Conservation (phyloP, 2,329 filamentous ascomycete genomes). For the Fusarium agapanthi region DNA sequence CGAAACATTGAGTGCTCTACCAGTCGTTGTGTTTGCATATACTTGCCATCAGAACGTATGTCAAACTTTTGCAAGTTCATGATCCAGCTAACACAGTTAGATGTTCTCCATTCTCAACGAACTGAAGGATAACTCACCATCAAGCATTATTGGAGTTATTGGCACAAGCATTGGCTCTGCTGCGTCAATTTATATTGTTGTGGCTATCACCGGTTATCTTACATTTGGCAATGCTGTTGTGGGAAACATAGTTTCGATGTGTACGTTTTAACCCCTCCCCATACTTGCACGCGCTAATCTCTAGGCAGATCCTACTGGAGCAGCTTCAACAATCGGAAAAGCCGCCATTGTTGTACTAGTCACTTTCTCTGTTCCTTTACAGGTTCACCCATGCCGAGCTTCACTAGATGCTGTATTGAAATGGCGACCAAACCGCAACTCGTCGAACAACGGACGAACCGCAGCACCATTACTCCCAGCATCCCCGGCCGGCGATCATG, state of each 20-base stretch:
- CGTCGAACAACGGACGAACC: conserved; percentile 49
- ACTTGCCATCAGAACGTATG: conserved; percentile 97
- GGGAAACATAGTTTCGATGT: conserved; percentile 95
- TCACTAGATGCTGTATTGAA: conserved; percentile 92
- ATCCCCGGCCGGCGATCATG: conserved; percentile 56
- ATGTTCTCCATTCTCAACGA: conserved; percentile 99
- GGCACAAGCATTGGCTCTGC: conserved; percentile 86
- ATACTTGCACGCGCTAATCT: conserved; percentile 31
- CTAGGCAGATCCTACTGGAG: conserved; percentile 51
- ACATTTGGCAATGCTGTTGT: conserved; percentile 91
- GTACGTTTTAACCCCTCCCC: conserved; percentile 56
- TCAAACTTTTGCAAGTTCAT: not conserved
- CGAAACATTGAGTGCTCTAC: conserved; percentile 83
- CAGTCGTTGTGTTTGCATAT: conserved; percentile 98
- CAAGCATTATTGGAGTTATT: conserved; percentile 79
- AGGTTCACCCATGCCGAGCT: conserved; percentile 96
- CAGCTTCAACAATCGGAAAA: conserved; percentile 90
- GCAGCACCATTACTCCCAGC: conserved; percentile 55
- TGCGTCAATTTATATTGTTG: conserved; percentile 86
- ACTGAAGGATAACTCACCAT: conserved; percentile 83
- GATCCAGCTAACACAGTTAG: conserved; percentile 52
- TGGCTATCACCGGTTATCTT: conserved; percentile 93
- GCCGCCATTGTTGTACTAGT: conserved; percentile 96
- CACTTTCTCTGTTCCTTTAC: conserved; percentile 94
- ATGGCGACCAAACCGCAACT: conserved; percentile 75